Base-by-base conservation (phyloP, 176 grass and related monocot genomes). In the Musa itinerans region DNA sequence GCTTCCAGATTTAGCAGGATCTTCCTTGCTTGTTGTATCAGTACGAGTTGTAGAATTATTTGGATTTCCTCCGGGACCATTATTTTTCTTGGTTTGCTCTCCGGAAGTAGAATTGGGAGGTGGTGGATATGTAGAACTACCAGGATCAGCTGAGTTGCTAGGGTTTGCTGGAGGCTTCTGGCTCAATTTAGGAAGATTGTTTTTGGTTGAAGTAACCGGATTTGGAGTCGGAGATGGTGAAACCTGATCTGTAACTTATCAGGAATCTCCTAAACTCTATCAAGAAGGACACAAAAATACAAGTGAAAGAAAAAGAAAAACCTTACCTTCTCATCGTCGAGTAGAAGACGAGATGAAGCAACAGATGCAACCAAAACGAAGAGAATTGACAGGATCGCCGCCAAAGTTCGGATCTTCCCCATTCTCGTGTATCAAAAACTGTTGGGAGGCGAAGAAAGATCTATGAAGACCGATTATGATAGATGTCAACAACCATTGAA, bases 291-390 rank as follows among this genome's bases (percentile, higher is more conserved):
- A 65, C 2, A 65, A 65, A n/a, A 65, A 65, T 12, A 8, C 25
- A 25, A 65, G 25, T 23, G 2, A 51, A 17, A 69, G n/a, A 34
- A 8, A 75, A 70, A 21, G n/a, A 54, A 73, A 55, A 24, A 29
- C 23, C 63, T 14, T 78, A 85, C 83, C 78, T 81, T 81, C 14
- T 13, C 63, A 77, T 85, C 78, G 26, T 20, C 74, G 48, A 81
- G 52, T 2, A 85, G 65, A 81, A 81, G 48, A 50, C 78, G 76
- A 77, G 78, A 85, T 62, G 78, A 77, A 77, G 21, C 73, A 71
- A 34, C 58, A 26, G 68, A 61, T 52, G 73, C 21, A 2, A 63
- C 50, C 52, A 74, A 27, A 53, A 86, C 26, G n/a, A 79, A 49
- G 21, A 82, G 53, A 70, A 81, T 43, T 34, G 58, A 54, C 55